Evolutionary conservation across 768 basidiomycete genomes (phyloP).

Genomic region (Austroboletus eburneus): DNA sequence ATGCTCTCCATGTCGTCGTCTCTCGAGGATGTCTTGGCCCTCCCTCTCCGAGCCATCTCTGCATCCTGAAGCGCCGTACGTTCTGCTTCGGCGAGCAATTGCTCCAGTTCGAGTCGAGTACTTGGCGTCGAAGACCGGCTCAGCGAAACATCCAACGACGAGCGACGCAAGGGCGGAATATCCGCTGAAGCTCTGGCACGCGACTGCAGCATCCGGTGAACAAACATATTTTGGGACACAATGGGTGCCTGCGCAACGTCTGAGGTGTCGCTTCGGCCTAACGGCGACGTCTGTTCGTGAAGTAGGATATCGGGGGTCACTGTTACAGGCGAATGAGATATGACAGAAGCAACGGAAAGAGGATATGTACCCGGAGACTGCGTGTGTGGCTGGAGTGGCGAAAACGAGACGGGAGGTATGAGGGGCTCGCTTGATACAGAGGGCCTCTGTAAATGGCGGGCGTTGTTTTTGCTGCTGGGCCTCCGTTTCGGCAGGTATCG

Average conservation of each 20-base stretch:
- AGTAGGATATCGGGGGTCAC: conserved; percentile 5
- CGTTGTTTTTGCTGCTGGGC: neutral
- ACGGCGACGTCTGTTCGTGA: neutral
- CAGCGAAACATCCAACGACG: conserved; percentile 1
- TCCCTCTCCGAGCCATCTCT: neutral
- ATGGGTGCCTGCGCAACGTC: neutral
- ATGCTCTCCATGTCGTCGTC: conserved; percentile 2
- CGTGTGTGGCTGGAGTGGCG: conserved; percentile 1
- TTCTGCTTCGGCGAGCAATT: conserved; percentile 17
- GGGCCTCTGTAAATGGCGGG: conserved; percentile 8
- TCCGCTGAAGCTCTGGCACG: conserved; percentile 17
- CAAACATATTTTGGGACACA: conserved; percentile 10
- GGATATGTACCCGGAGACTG: conserved; percentile 1
- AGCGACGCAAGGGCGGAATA: neutral
- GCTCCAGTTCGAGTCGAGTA: conserved; percentile 4
- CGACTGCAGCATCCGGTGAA: conserved; percentile 19
- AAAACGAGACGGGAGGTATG: conserved; percentile 10
- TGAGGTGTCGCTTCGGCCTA: neutral
- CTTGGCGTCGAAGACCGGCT: conserved; percentile 6
- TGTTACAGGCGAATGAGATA: neutral
- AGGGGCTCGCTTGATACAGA: conserved; percentile 25
- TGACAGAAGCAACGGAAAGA: neutral
- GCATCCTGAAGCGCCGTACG: conserved; percentile 11
- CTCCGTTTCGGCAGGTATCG: neutral
- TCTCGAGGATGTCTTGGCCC: neutral